Evolutionary conservation across 805 yeast genomes (phyloP), one percentile per base, ranked within the genome.

Genomic region (Hemisphaericaspora nanyangensis): DNA sequence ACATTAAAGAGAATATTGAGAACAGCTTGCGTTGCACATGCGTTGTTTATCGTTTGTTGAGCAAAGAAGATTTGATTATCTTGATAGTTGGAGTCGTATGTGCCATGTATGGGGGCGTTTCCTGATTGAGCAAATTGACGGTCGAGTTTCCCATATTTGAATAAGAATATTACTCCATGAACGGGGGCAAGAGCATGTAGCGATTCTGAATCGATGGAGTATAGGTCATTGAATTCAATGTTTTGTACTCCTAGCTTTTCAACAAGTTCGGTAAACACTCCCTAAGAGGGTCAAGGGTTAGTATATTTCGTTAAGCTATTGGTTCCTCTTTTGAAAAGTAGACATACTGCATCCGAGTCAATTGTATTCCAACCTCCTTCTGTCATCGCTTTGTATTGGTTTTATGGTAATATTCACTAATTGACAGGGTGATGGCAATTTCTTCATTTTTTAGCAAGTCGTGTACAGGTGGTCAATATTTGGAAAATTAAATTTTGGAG

Each of bases 11-110:
- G 56, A 7, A 79, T 60, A 40, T 79, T 77, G 40, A 81, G 61
- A 17, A 81, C 80, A 0, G 86, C 87, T 50, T 77, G 84, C 1
- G 87, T 81, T n/a, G 82, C 87, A 56, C 87, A 81, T 3, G 87
- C 85, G 50, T 81, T 80, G 48, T 77, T 79, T 38, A 80, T 77
- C 19, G 74, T 74, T 52, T 81, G 87, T 34, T 68, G 68, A 6
- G 85, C 85, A 52, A 81, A 81, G 52, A 77, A 80, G 1, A 81
- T 64, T 7, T 57, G 63, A 13, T 60, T 51, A 0, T 54, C 52
- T 8, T 55, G 56, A 43, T 56, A 63, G 5, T 57, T 51, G 2
- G 26, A 36, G 40, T 71, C 76, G 44, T 68, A 75, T 5, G 46
- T 52, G 4, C 82, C 82, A 38, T 62, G 67, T 11, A 67, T 40